These are phyloP conservation scores for Cryphonectria nitschkei DNA, from an alignment of 2,329 filamentous ascomycete genomes.

Conservation along the genomic window DNA sequence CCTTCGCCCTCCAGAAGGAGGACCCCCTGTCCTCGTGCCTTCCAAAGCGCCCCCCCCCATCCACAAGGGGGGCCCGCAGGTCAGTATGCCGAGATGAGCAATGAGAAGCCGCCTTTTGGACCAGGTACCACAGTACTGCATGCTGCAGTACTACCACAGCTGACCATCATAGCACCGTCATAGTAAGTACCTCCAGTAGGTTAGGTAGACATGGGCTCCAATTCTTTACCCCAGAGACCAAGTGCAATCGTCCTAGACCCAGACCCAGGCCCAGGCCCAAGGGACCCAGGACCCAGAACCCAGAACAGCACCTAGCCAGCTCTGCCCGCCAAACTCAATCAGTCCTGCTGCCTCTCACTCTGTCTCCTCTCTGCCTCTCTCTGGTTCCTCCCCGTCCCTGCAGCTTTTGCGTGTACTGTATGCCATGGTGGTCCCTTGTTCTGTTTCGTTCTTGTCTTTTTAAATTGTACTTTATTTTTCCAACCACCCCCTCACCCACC, in stretches of 20 bases:
- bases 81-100: not conserved
- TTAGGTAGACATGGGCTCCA: not conserved
- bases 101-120: not conserved
- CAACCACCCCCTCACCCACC: not conserved
- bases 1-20: too few relatives aligned
- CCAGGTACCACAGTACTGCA: not conserved
- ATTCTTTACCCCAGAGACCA: not conserved
- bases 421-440: not conserved
- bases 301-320: not conserved
- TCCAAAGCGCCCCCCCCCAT: not conserved
- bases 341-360: not conserved
- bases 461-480: not conserved
- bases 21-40: not conserved
- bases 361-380: not conserved
- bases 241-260: not conserved
- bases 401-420: not conserved
- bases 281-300: not conserved
- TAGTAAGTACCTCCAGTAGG: too few relatives aligned
- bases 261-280: not conserved
- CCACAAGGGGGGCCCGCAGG: too few relatives aligned
- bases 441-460: not conserved
- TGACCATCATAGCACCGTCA: not conserved
- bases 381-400: not conserved
- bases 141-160: not conserved
- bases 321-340: conserved; percentile 1